Evolutionary conservation across 768 basidiomycete species (phyloP).

Genomic region (Lentinus tigrinus): DNA sequence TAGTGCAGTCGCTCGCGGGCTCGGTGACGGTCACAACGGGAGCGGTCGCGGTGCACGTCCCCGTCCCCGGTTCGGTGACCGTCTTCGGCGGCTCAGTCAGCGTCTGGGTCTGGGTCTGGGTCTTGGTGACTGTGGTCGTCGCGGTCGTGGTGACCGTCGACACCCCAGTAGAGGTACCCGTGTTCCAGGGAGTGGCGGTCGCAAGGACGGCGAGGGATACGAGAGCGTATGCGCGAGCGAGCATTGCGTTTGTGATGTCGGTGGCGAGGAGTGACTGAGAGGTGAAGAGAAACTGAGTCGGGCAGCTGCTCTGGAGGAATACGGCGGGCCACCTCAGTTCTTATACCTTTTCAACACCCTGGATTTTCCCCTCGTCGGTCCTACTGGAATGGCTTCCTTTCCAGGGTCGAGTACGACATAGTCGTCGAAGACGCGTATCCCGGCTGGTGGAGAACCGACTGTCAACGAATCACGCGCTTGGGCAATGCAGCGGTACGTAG

Average conservation of each 20-base stretch:
- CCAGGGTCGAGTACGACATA: no score
- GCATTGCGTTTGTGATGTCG: not conserved
- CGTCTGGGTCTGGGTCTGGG: not conserved
- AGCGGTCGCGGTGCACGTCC: not conserved
- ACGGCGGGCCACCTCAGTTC: no score
- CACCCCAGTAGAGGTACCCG: not conserved
- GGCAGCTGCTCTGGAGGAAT: not conserved
- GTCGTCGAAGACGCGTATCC: not conserved
- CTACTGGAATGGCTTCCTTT: no score
- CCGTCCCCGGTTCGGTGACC: not conserved
- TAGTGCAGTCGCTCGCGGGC: slow-evolving; percentile 10
- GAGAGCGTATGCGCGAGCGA: not conserved
- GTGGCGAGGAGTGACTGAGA: not conserved
- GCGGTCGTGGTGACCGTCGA: not conserved
- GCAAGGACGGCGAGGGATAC: not conserved
- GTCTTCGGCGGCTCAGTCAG: no score
- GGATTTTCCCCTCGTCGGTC: not conserved
- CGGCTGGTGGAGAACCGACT: slow-evolving; percentile 6
- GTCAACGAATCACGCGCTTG: no score
- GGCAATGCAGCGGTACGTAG: no score
- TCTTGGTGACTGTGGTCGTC: not conserved
- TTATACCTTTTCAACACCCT: not conserved
- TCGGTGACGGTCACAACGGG: not conserved
- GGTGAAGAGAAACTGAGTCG: not conserved
- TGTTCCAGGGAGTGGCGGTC: not conserved